Base-by-base conservation (phyloP, 2,329 filamentous ascomycete genomes). In the Fusarium scirpi region DNA sequence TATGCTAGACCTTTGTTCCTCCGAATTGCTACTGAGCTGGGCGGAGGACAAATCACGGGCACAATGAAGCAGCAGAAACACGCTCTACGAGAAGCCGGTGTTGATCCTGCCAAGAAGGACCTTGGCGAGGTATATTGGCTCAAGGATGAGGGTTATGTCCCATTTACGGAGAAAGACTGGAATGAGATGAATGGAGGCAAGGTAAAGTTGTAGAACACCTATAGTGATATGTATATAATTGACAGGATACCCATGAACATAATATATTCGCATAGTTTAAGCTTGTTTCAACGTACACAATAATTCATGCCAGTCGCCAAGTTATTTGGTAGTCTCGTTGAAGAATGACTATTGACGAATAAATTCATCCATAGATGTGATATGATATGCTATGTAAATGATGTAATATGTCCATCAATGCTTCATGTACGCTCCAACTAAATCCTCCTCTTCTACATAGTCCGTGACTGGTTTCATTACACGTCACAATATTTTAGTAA, bases 51-150 rank as follows among this genome's bases (percentile, higher is more conserved):
- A 74, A 85, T 89, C 2, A 97, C 94, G 7, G 93, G 94, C 0
- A 97, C 94, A 49, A 92, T 94, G 76, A 97, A 97, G 84, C 92
- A 97, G 82, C 91, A 94, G 81, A 97, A 97, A 80, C 88, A 91
- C 68, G 80, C 83, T 0, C 78, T 97, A 69, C 85, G 93, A n/a
- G 83, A 85, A 4, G 87, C 94, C 67, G 94, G 94, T 1, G 92
- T 95, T 1, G 87, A 93, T 74, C 92, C 91, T 10, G 59, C 56
- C 13, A 64, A 65, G 2, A 87, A 87, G 73, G 82, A 86, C 2
- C 78, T 73, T 6, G 87, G 88, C 25, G 78, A 81, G 40, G 38
- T 91, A 47, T 91, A 83, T 74, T 95, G 92, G 91, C 81, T 94
- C 18, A 86, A 85, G 72, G 85, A 84, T 0, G 87, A 87, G 25